phyloP scores from a whole-genome alignment of 106 monocot species.

The Acorus calamus region DNA sequence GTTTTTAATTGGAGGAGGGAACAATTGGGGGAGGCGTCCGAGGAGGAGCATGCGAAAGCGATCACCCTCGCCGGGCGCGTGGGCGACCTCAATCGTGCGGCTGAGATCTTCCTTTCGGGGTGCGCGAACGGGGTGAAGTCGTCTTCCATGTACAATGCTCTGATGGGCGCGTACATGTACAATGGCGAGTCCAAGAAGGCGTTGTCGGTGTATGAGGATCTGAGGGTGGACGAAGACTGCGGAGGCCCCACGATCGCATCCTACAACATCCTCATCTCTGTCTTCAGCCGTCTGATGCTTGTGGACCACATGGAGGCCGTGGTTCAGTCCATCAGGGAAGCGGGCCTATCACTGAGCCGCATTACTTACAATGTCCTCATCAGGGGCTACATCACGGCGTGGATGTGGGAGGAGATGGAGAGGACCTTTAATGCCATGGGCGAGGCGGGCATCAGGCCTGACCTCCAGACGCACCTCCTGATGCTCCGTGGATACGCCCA shows the following conservation, averaged over 20 bases:
- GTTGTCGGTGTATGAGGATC: constrained; percentile 34
- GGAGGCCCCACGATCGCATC: constrained; percentile 44
- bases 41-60: constrained; percentile 54
- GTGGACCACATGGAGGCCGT: constrained; percentile 62
- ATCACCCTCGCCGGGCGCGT: constrained; percentile 67
- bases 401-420: constrained; percentile 81
- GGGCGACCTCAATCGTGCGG: constrained; percentile 28
- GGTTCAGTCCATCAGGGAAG: constrained; percentile 22
- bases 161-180: constrained; percentile 68
- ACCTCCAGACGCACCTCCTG: constrained; percentile 38
- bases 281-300: constrained; percentile 54
- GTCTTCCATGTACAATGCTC: constrained; percentile 55
- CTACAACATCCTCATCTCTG: constrained; percentile 73
- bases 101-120: constrained; percentile 35
- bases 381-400: constrained; percentile 63
- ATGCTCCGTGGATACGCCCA: constrained; percentile 83
- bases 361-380: constrained; percentile 66
- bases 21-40: constrained; percentile 19
- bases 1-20: constrained; percentile 55
- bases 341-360: constrained; percentile 23
- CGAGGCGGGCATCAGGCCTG: constrained; percentile 35
- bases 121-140: constrained; percentile 12
- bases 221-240: constrained; percentile 35
- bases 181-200: constrained; percentile 39
- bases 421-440: constrained; percentile 31